Evolutionary conservation across 176 grass and related monocot species (phyloP).

Genomic region (Otatea glauca): DNA sequence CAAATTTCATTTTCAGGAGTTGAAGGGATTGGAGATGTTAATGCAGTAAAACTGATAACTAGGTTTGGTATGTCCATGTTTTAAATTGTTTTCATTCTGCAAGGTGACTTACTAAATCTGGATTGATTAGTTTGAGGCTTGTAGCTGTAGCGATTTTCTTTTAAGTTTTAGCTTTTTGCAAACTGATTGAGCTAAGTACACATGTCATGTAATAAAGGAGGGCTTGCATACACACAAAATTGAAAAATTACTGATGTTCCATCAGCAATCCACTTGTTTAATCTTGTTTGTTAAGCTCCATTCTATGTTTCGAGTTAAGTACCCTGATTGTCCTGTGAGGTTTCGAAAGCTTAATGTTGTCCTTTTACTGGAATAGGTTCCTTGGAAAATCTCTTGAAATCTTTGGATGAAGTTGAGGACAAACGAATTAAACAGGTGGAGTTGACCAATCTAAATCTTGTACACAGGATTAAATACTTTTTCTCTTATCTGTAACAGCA

Average conservation of each 20-base stretch:
- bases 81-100: conserved; percentile 11
- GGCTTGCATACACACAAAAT: background rate
- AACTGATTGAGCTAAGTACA: conserved; percentile 32
- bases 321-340: conserved; percentile 23
- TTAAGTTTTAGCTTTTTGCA: conserved; percentile 2
- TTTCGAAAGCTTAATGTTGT: conserved; percentile 23
- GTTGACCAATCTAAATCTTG: background rate
- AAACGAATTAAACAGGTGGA: conserved; percentile 76
- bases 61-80: conserved; percentile 79
- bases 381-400: conserved; percentile 83
- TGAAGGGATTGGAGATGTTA: conserved; percentile 88
- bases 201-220: conserved; percentile 22
- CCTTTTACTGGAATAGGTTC: conserved; percentile 64
- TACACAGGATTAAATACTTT: background rate
- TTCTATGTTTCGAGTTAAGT: conserved; percentile 3
- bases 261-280: conserved; percentile 33
- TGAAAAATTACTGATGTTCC: background rate
- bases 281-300: conserved; percentile 36
- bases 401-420: conserved; percentile 76
- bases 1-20: conserved; percentile 70
- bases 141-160: conserved; percentile 20
- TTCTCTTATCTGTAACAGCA: background rate
- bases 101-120: conserved; percentile 3
- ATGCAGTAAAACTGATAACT: conserved; percentile 80
- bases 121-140: background rate